These are phyloP conservation scores for Clavispora santaluciae DNA, from an alignment of 805 yeast species.

Conservation along the genomic window DNA sequence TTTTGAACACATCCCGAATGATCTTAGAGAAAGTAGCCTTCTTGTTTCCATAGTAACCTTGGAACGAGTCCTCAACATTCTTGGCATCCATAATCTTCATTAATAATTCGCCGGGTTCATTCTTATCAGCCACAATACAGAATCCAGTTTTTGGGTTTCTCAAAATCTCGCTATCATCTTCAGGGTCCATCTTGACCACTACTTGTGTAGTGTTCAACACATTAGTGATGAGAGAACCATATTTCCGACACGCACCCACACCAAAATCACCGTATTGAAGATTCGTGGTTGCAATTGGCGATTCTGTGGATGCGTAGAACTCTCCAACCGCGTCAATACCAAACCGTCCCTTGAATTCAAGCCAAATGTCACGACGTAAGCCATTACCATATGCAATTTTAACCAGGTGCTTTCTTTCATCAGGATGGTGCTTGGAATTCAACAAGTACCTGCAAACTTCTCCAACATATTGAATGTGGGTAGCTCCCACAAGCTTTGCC, in stretches of 20 bases:
- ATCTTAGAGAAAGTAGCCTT: constrained; percentile 77
- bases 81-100: constrained; percentile 65
- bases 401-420: constrained; percentile 58
- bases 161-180: constrained; percentile 66
- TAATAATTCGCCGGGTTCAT: constrained; percentile 84
- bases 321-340: constrained; percentile 75
- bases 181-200: constrained; percentile 72
- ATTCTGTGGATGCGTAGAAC: constrained; percentile 90
- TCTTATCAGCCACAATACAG: constrained; percentile 47
- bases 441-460: constrained; percentile 86
- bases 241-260: constrained; percentile 82
- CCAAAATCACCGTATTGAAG: constrained; percentile 76
- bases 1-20: constrained; percentile 62
- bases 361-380: constrained; percentile 84
- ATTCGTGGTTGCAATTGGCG: constrained; percentile 82
- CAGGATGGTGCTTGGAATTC: constrained; percentile 60
- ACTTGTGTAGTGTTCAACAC: constrained; percentile 51
- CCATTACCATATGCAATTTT: constrained; percentile 87
- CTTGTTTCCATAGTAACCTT: constrained; percentile 81
- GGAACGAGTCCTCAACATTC: constrained; percentile 71
- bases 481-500: constrained; percentile 62
- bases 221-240: constrained; percentile 55
- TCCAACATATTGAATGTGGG: constrained; percentile 90
- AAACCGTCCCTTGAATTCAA: constrained; percentile 70
- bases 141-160: constrained; percentile 64